Base-by-base conservation (phyloP, 352 stramenopile genomes). In the Globisporangium solare region DNA sequence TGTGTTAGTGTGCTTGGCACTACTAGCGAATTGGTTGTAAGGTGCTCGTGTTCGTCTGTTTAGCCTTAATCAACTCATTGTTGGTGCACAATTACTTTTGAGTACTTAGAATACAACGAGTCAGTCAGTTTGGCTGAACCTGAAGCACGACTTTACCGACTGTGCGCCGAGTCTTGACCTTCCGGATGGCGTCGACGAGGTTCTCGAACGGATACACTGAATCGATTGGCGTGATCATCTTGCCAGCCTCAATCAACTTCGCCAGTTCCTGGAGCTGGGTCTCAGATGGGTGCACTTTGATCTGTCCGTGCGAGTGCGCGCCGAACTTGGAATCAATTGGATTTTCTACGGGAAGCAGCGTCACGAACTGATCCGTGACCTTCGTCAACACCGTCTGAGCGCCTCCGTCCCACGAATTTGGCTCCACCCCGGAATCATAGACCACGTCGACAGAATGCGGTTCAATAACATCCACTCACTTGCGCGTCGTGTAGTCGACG, bases 401-500 rank as follows among this genome's bases (percentile, higher is more conserved):
- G 31, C 70, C 62, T 31, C 51, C 56, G 49, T 66, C 67, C 66
- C 66, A 73, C 12, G 66, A 56, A 40, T 63, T 52, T 46, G 50
- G 47, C 50, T 70, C 66, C 20, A 70, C 53, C 10, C 45, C 45
- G 22, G 3, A 50, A 20, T 50, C 54, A 47, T 66, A 66, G 48
- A 66, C 27, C 20, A 66, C 13, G 42, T 66, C 59, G 6, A 66
- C 47, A 2, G 54, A 60, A 21, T 49, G 21, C 21, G 27, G 3
- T 1, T 17, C 54, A 27, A 60, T 20, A 70, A 51, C 53, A 47
- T 65, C 37, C 46, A 24, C 22, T 58, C 52, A 56, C 45, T 52
- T 61, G 21, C 60, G 53, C 61, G 75, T 70, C 8, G 64, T 79
- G 58, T 87, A 87, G 53, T 91, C 74, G 27, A 93, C 69, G 39